phyloP scores from a whole-genome alignment of 2,329 filamentous ascomycete genomes.

The Diaporthe ampelina region DNA sequence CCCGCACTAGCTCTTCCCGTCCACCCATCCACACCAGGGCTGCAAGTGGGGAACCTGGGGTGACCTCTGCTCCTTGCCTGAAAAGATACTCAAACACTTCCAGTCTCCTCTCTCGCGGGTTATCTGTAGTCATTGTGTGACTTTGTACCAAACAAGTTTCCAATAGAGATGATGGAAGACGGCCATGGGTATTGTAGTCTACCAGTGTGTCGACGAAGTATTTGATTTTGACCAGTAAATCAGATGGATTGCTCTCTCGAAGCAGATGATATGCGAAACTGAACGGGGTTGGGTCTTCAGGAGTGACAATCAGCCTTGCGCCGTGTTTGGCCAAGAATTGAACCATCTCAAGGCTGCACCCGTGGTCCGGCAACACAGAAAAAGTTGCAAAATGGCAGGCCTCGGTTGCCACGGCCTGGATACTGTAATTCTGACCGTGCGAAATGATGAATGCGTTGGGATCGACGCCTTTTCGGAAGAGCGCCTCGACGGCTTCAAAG shows the following conservation, averaged over 20 bases:
- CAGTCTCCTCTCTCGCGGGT: not conserved
- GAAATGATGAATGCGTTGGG: not conserved
- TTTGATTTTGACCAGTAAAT: not conserved
- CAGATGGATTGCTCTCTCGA: not conserved
- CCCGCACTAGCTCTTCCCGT: not conserved
- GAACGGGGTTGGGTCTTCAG: not conserved
- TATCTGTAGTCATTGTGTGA: too few relatives aligned
- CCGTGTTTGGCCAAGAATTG: not conserved
- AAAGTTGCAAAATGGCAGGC: not conserved
- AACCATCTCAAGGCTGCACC: constrained; percentile 2
- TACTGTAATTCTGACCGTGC: not conserved
- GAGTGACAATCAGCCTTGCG: not conserved
- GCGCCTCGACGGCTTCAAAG: not conserved
- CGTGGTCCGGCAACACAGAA: not conserved
- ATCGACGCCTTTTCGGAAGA: not conserved
- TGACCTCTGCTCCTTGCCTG: not conserved
- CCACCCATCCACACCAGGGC: not conserved
- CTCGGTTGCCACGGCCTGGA: not conserved
- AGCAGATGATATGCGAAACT: not conserved
- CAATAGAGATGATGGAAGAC: not conserved
- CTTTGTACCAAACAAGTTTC: not conserved
- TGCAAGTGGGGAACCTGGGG: not conserved
- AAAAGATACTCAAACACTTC: not conserved
- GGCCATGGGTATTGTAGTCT: too few relatives aligned
- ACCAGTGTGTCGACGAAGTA: not conserved